Evolutionary conservation across 2,329 filamentous ascomycete genomes (phyloP), one percentile per base, ranked within the genome.

Genomic region (Diplodia seriata): DNA sequence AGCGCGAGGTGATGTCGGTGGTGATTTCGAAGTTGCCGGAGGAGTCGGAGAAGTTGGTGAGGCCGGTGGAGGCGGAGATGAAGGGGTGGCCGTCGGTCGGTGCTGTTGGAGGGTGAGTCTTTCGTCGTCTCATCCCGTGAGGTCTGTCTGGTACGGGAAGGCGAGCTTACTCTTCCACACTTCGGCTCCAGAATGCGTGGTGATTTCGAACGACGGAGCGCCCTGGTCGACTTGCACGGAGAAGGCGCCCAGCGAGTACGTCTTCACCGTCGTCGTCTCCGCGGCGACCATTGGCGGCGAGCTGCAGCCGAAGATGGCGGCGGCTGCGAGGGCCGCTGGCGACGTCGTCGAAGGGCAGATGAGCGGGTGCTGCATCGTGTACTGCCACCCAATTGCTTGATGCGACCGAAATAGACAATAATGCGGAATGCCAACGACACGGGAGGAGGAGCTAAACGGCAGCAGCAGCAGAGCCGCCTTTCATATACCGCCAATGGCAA

Each of bases 11-110:
- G 12, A 56, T 26, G 33, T 40, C 12, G 29, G 38, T 50, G 11
- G 57, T 55, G 57, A 68, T 68, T 31, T 68, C 66, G 51, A 68
- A 63, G 66, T 68, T 68, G 36, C 66, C 66, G 15, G 66, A 68
- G 14, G 66, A 63, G 54, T 63, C 56, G 57, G 66, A 63, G 51
- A 63, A 33, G 66, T 63, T 68, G 49, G 66, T 49, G 18, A 63
- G 57, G 57, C 51, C 40, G 26, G 57, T 56, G 9, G 66, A 63
- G 36, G 40, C 66, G 50, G 66, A 33, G 56, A 68, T 68, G 66
- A 68, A 26, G 66, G 66, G 57, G 36, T 26, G 57, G 36, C n/a
- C 14, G 50, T 26, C 23, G 7, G 50, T 40, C 18, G 56, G 66
- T 12, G 66, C 66, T 68, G 57, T 29, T 4, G n/a, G 4, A 11